Base-by-base conservation (phyloP, 2,329 filamentous ascomycete species). In the Colletotrichum brevisporum region DNA sequence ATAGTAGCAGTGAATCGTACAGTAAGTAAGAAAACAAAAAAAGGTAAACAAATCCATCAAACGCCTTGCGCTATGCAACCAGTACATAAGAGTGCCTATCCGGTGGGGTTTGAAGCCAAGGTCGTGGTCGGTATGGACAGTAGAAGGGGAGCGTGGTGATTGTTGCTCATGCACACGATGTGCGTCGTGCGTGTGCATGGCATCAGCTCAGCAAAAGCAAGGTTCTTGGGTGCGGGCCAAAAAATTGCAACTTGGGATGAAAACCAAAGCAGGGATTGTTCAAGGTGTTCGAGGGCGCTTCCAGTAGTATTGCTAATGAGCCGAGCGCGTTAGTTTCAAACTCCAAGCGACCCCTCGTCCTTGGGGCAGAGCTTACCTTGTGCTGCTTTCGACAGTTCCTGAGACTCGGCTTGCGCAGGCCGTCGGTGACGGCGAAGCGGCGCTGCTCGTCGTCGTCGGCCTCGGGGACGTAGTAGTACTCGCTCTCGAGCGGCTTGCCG, bases 391-490 rank as follows among this genome's bases (percentile, higher is more conserved):
- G 89, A 77, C 96, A 98, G 76, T 91, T 92, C 73, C 96, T 88
- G 76, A 99, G 83, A 75, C 94, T 96, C 51, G 95, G 95, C 82
- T 97, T 97, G 64, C 94, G 88, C 78, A 98, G 84, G 61, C 94
- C 93, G 73, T 95, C 91, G 1, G 95, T 94, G 15, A 98, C 94
- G 24, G 94, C 92, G 62, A 94, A 88, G 59, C 93, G 89, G 69
- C 95, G 89, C 77, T 92, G 89, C 71, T 91, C 88, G 77, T 98
- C 94, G 2, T 87, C 84, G 77, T 99, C 96, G 76, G 90, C 87
- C 79, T 98, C 95, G 0, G 95, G 93, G 8, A 98, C 86, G 77
- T 99, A 99, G 82, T 98, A 98, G 79, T 97, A 98, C 80, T 99
- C 95, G 84, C 93, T 97, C 85, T 99, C 95, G 1, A 99, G 88